These are phyloP conservation scores for Leccinum griseonigrum DNA, from an alignment of 1,284 basidiomycete species.

Conservation along the genomic window DNA sequence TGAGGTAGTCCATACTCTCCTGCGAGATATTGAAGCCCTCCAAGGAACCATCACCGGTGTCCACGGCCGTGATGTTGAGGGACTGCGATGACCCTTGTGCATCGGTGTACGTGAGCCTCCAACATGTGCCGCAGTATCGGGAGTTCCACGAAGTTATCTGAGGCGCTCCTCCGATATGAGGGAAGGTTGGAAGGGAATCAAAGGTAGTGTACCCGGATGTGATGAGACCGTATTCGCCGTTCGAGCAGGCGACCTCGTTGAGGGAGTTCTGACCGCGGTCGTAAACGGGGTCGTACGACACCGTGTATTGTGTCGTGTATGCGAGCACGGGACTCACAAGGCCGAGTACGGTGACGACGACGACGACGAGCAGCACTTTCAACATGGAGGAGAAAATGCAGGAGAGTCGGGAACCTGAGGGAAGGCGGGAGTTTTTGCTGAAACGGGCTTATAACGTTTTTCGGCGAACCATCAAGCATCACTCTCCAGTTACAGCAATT, in stretches of 20 bases:
- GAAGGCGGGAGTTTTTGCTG: background rate
- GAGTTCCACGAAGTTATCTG: slow-evolving; percentile 32
- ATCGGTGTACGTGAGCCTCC: slow-evolving; percentile 33
- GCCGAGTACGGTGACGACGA: slow-evolving; percentile 1
- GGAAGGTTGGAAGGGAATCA: slow-evolving; percentile 46
- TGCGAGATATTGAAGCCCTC: slow-evolving; percentile 39
- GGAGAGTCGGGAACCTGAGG: background rate
- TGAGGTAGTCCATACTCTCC: slow-evolving; percentile 20
- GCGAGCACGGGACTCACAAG: slow-evolving; percentile 6
- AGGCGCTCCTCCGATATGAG: slow-evolving; percentile 45
- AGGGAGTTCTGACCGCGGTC: slow-evolving; percentile 37
- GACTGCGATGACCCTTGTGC: slow-evolving; percentile 15
- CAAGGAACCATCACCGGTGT: slow-evolving; percentile 41
- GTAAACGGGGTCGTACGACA: slow-evolving; percentile 32
- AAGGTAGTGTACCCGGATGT: slow-evolving; percentile 43
- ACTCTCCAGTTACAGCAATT: background rate
- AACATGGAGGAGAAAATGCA: background rate
- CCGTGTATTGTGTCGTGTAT: slow-evolving; percentile 11
- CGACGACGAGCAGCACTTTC: background rate
- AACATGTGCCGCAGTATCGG: slow-evolving; percentile 25
- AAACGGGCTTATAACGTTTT: background rate
- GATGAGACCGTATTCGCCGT: slow-evolving; percentile 39
- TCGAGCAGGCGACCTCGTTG: slow-evolving; percentile 45
- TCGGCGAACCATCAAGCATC: background rate
- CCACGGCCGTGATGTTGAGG: slow-evolving; percentile 34